Conservation (phyloP, 495 filamentous ascomycete genomes). For the Saxophila tyrrhenica region DNA sequence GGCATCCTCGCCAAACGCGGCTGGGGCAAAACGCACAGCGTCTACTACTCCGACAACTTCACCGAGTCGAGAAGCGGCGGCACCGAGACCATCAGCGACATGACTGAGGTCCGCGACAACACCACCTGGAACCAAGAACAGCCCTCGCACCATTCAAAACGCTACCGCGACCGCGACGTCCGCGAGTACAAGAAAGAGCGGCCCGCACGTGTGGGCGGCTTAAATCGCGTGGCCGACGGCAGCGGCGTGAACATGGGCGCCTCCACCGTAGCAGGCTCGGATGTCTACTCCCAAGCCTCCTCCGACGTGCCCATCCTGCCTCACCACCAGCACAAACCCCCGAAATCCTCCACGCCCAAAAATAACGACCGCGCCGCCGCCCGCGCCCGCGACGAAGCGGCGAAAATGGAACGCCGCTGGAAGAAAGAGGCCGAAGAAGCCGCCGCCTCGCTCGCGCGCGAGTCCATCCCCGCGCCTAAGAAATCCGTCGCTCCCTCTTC, state of each 20-base stretch:
- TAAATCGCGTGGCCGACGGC: slow-evolving; percentile 68
- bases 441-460: slow-evolving; percentile 16
- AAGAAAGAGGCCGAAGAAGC: slow-evolving; percentile 21
- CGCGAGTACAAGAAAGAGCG: slow-evolving; percentile 75
- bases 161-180: slow-evolving; percentile 53
- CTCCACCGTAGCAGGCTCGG: slow-evolving; percentile 36
- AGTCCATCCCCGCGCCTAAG: slow-evolving; percentile 3
- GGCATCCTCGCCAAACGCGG: slow-evolving; percentile 17
- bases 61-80: slow-evolving; percentile 3
- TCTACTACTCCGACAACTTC: slow-evolving; percentile 18
- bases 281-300: slow-evolving; percentile 37
- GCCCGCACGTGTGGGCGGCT: slow-evolving; percentile 68
- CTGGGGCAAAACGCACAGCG: slow-evolving; percentile 12
- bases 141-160: slow-evolving; percentile 14
- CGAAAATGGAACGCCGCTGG: slow-evolving; percentile 20
- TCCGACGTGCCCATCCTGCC: slow-evolving; percentile 2
- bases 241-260: slow-evolving; percentile 53
- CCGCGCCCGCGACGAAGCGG: slow-evolving; percentile 17
- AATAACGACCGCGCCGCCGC: slow-evolving; percentile 14
- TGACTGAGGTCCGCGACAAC: slow-evolving; percentile 18
- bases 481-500: slow-evolving; percentile 7
- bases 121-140: neutral
- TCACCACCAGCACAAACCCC: neutral
- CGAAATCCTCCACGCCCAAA: slow-evolving; percentile 2
- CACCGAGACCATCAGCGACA: slow-evolving; percentile 16